Conservation (phyloP, 2,329 filamentous ascomycete species). For the Alternaria hordeiaustralica region DNA sequence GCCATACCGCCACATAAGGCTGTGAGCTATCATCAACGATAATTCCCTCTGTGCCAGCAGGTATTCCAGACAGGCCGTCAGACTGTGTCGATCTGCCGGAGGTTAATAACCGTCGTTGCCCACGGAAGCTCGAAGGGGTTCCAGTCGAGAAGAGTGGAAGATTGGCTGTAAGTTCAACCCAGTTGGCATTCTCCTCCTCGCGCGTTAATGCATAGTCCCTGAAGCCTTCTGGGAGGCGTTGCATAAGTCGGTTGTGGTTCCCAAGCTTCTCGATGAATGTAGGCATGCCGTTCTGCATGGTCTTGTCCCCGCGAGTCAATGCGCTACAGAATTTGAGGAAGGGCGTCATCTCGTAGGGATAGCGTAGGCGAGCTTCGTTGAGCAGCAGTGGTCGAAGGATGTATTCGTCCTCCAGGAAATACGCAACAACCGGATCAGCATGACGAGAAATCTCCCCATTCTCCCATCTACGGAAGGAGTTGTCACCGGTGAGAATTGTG, state of each 20-base stretch:
- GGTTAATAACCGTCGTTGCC: conserved; percentile 33
- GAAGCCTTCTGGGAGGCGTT: conserved; percentile 75
- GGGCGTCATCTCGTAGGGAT: conserved; percentile 83
- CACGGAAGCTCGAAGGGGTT: conserved; percentile 21
- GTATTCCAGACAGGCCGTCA: conserved; percentile 64
- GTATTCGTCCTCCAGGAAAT: conserved; percentile 62
- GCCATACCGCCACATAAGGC: conserved; percentile 77
- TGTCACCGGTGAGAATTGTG: conserved; percentile 64
- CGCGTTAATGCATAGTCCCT: conserved; percentile 76
- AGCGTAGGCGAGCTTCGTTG: conserved; percentile 74
- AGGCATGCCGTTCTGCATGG: conserved; percentile 57
- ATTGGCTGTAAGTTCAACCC: conserved; percentile 70
- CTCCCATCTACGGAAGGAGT: conserved; percentile 44
- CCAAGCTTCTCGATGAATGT: conserved; percentile 68
- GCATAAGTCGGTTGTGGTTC: conserved; percentile 75
- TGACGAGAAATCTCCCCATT: conserved; percentile 25
- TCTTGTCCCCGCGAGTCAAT: conserved; percentile 59
- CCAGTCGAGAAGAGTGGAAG: conserved; percentile 66
- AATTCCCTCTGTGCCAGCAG: conserved; percentile 69
- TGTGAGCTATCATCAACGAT: conserved; percentile 77
- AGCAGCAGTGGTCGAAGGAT: conserved; percentile 66
- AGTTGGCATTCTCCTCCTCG: conserved; percentile 86
- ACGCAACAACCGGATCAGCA: conserved; percentile 51
- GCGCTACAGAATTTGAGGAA: conserved; percentile 75
- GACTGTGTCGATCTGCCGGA: conserved; percentile 11